Conservation (phyloP, 768 basidiomycete species). For the Trametes elegans region DNA sequence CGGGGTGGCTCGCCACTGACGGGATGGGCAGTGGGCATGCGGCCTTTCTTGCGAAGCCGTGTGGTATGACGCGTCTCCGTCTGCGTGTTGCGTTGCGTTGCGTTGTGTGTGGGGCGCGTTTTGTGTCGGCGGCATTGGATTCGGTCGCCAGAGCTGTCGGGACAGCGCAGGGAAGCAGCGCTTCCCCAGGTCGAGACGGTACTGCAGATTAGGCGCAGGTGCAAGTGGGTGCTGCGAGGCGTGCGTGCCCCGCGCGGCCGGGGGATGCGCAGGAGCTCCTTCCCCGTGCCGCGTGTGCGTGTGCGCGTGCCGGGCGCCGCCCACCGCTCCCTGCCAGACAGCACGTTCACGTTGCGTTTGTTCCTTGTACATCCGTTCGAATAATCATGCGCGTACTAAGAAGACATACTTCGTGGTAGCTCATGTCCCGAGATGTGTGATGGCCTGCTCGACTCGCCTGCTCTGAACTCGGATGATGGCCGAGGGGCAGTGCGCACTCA, state of each 20-base stretch:
- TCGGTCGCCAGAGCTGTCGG: conserved; percentile 29
- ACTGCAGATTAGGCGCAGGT: conserved; percentile 16
- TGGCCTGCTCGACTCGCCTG: too few relatives aligned
- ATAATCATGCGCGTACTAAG: conserved; percentile 5
- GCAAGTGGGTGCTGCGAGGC: not conserved
- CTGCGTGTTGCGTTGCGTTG: conserved; percentile 12
- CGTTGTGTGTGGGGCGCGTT: too few relatives aligned
- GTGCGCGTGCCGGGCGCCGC: too few relatives aligned
- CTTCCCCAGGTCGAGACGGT: conserved; percentile 33
- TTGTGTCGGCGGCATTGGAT: conserved; percentile 17
- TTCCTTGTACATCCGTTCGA: conserved; percentile 22
- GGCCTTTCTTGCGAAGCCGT: conserved; percentile 9
- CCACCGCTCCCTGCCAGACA: conserved; percentile 18
- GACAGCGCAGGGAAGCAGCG: conserved; percentile 38
- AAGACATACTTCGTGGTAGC: too few relatives aligned
- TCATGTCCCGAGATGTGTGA: too few relatives aligned
- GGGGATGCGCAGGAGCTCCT: conserved; percentile 9
- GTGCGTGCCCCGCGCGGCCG: too few relatives aligned
- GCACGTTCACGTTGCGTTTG: conserved; percentile 28
- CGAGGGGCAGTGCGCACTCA: too few relatives aligned
- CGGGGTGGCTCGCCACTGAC: not conserved
- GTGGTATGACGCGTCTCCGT: conserved; percentile 3
- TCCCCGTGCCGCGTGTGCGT: too few relatives aligned
- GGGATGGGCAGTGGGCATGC: conserved; percentile 7
- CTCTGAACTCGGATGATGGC: too few relatives aligned